A percentile compares a stretch with the other conserved stretches of the same genome.
phyloP scores from a whole-genome alignment of 2,329 filamentous ascomycete genomes.

The Teratosphaeriaceae sp. region DNA sequence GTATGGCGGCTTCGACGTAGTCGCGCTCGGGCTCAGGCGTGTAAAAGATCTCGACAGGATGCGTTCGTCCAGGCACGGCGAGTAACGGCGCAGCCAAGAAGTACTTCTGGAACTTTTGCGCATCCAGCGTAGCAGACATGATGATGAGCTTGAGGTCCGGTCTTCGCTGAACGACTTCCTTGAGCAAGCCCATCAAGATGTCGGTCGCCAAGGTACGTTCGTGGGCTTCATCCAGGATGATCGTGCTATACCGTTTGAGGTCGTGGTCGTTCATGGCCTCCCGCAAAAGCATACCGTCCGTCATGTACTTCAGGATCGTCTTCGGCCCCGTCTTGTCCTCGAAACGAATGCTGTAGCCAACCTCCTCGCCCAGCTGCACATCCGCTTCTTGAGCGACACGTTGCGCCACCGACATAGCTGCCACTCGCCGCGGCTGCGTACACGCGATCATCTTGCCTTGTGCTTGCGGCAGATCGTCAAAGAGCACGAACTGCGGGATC shows the following conservation, averaged over 20 bases:
- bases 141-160: slow-evolving; percentile 82
- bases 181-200: slow-evolving; percentile 80
- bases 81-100: slow-evolving; percentile 84
- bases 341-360: slow-evolving; percentile 87
- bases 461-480: slow-evolving; percentile 73
- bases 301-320: slow-evolving; percentile 92
- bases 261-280: slow-evolving; percentile 93
- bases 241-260: slow-evolving; percentile 72
- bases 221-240: slow-evolving; percentile 95
- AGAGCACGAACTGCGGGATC: slow-evolving; percentile 93
- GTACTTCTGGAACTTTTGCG: slow-evolving; percentile 75
- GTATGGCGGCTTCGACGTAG: slow-evolving; percentile 94
- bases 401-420: slow-evolving; percentile 87
- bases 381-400: slow-evolving; percentile 91
- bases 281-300: slow-evolving; percentile 84
- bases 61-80: slow-evolving; percentile 90
- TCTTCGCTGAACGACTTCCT: slow-evolving; percentile 68
- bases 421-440: slow-evolving; percentile 91
- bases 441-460: slow-evolving; percentile 81
- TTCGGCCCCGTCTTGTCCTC: slow-evolving; percentile 64
- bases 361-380: slow-evolving; percentile 71
- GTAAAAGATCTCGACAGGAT: slow-evolving; percentile 94
- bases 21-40: slow-evolving; percentile 93
- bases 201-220: slow-evolving; percentile 93
- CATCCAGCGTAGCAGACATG: slow-evolving; percentile 95